Base-by-base conservation (phyloP, 805 yeast genomes). In the Starmerella stigmatis region DNA sequence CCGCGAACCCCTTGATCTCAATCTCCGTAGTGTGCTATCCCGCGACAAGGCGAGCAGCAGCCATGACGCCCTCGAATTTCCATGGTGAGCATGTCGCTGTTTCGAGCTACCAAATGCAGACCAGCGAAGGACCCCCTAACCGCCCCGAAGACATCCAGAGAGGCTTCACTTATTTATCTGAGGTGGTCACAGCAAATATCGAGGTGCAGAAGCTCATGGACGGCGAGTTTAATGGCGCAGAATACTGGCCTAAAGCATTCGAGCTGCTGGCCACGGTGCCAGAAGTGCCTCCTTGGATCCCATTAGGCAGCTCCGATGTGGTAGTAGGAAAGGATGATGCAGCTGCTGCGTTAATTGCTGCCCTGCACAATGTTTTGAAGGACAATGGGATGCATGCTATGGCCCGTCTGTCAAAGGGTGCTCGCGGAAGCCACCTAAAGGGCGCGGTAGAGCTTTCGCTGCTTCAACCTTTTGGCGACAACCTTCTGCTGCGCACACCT, bases 211-310 rank as follows among this genome's bases (percentile, higher is more conserved):
- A 41, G 15, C 27, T 51, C 12, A 46, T 51, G 54, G 42, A 51
- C 13, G 54, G 49, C 19, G 54, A 50, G 46, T 50, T 48, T 15
- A 35, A 26, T 5, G 54, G 54, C 11, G 54, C 54, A 1, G 42
- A 29, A 30, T 26, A 13, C 9, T 46, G 50, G 49, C 41, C 34
- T 5, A 37, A 44, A 29, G 49, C 52, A 11, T 51, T 51, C 28
- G 54, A 51, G 40, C 28, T 51, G 40, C 47, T 51, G 17, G 54
- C 53, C 5, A 49, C 53, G 5, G 53, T 46, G 21, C 48, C 45
- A 2, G 41, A 41, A 11, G 38, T 49, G 15, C 49, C 52, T 4
- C 54, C 54, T 6, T 51, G 54, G 54, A 20, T 51, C 11, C 44
- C 46, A 7, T 13, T 37, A 12, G 54, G 45, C 3, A 13, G 30